These are phyloP conservation scores for Ophiosphaerella narmari DNA, from an alignment of 2,329 filamentous ascomycete species.

Conservation along the genomic window DNA sequence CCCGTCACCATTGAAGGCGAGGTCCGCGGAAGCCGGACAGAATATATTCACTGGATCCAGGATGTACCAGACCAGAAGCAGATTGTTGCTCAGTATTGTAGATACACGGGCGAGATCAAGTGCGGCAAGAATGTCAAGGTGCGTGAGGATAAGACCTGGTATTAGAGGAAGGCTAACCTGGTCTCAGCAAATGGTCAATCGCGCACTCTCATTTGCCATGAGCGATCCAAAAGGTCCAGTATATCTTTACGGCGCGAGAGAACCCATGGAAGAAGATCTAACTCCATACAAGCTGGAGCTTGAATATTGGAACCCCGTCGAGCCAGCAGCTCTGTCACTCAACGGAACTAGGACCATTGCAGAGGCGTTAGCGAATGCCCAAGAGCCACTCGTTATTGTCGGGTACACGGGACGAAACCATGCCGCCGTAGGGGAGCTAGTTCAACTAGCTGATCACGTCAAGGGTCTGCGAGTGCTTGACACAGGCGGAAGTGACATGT, in stretches of 20 bases:
- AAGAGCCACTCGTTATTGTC: slow-evolving; percentile 70
- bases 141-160: not conserved
- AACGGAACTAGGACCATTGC: slow-evolving; percentile 64
- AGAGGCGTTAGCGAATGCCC: slow-evolving; percentile 65
- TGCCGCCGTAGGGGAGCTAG: slow-evolving; percentile 62
- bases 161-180: slow-evolving; percentile 8
- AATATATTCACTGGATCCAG: slow-evolving; percentile 87
- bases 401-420: slow-evolving; percentile 75
- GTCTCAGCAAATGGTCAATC: slow-evolving; percentile 74
- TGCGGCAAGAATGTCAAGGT: slow-evolving; percentile 79
- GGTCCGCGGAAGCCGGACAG: slow-evolving; percentile 70
- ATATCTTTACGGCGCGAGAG: slow-evolving; percentile 76
- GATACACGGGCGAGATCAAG: slow-evolving; percentile 82
- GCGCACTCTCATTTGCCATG: slow-evolving; percentile 79
- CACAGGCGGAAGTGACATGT: slow-evolving; percentile 79
- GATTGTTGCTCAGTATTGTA: slow-evolving; percentile 83
- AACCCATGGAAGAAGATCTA: slow-evolving; percentile 84
- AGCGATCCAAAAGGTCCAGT: slow-evolving; percentile 79
- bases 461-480: slow-evolving; percentile 74
- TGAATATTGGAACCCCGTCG: slow-evolving; percentile 71
- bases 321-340: slow-evolving; percentile 65
- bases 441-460: slow-evolving; percentile 69
- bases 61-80: slow-evolving; percentile 81
- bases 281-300: slow-evolving; percentile 63
- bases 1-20: slow-evolving; percentile 80